Conservation (phyloP, 768 basidiomycete species). For the Pleurotus tuoliensis region DNA sequence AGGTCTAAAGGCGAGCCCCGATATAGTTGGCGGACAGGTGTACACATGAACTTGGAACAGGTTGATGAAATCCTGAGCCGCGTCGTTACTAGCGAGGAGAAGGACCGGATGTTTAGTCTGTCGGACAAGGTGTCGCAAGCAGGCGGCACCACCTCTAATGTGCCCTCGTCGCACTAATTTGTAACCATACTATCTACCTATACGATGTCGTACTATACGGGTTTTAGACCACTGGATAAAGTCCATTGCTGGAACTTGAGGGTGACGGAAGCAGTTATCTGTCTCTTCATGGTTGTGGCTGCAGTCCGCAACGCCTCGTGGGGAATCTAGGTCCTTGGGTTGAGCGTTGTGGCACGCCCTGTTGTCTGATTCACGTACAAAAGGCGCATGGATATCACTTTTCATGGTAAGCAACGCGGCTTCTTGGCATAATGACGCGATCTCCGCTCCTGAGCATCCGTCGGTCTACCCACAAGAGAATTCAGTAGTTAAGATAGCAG, state of each 20-base stretch:
- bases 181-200: no score
- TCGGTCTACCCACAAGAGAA: constrained; percentile 55
- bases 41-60: neutral
- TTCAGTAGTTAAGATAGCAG: neutral
- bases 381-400: constrained; percentile 70
- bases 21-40: neutral
- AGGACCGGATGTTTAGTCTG: neutral
- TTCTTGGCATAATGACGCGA: constrained; percentile 90
- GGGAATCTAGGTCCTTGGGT: constrained; percentile 55
- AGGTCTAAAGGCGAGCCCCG: neutral
- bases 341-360: neutral
- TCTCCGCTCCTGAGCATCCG: constrained; percentile 96
- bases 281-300: constrained; percentile 64
- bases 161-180: neutral
- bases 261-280: constrained; percentile 83
- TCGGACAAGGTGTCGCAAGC: neutral
- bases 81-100: neutral
- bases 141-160: neutral
- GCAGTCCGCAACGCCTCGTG: constrained; percentile 70
- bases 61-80: neutral
- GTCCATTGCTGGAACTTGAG: constrained; percentile 71
- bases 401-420: constrained; percentile 93
- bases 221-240: constrained; percentile 19
- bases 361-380: constrained; percentile 43
- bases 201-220: neutral